phyloP scores from a whole-genome alignment of 2,329 filamentous ascomycete species.

The Trichoderma asperellum region DNA sequence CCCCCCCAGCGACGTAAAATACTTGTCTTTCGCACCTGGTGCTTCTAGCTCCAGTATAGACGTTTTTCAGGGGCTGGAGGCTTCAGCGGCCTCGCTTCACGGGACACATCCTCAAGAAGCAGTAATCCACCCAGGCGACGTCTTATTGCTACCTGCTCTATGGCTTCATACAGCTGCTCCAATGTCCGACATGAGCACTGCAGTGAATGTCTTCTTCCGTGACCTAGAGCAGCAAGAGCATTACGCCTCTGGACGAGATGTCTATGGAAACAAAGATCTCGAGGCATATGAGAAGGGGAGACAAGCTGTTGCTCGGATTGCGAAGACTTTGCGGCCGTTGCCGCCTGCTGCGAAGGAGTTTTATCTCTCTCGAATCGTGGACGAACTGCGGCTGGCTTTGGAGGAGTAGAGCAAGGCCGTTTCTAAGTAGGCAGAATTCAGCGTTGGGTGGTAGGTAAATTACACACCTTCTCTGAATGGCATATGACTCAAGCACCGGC shows the following conservation, averaged over 20 bases:
- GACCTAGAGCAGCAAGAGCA: slow-evolving; percentile 59
- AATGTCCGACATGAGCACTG: slow-evolving; percentile 64
- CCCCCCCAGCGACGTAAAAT: slow-evolving; percentile 72
- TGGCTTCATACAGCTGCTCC: slow-evolving; percentile 81
- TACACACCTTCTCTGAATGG: neutral
- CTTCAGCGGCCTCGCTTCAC: slow-evolving; percentile 44
- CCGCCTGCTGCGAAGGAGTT: slow-evolving; percentile 71
- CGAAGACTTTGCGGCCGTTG: slow-evolving; percentile 64
- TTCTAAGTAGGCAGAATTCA: neutral
- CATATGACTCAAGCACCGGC: neutral
- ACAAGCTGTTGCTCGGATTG: slow-evolving; percentile 70
- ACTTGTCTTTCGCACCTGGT: slow-evolving; percentile 73
- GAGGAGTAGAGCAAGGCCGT: slow-evolving; percentile 20
- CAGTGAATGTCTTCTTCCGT: slow-evolving; percentile 89
- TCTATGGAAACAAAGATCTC: slow-evolving; percentile 87
- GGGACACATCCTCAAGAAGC: slow-evolving; percentile 69
- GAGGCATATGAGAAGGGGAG: slow-evolving; percentile 83
- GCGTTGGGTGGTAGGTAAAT: neutral
- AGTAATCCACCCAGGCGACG: slow-evolving; percentile 69
- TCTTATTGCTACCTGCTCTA: slow-evolving; percentile 78
- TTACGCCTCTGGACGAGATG: slow-evolving; percentile 76
- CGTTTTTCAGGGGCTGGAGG: slow-evolving; percentile 60
- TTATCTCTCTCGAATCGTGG: slow-evolving; percentile 72
- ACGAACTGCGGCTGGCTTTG: slow-evolving; percentile 58
- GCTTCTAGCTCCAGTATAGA: slow-evolving; percentile 79